Percentiles rank a stretch among this genome's conserved stretches.
These are phyloP conservation scores for Fistulina hepatica DNA, from an alignment of 1,284 basidiomycete species.

Conservation along the genomic window DNA sequence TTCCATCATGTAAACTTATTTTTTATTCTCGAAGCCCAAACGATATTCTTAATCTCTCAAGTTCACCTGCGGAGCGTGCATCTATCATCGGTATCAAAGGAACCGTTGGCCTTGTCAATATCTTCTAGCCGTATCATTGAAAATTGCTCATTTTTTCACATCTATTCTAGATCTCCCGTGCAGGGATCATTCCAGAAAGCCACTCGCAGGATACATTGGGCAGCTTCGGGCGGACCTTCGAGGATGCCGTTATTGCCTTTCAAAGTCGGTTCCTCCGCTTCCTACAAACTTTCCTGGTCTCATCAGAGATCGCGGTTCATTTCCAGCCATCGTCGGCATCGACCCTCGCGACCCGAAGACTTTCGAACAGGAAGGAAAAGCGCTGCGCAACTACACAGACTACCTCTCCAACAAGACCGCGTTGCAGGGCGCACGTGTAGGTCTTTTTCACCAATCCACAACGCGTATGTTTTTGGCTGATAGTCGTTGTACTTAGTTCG, in stretches of 20 bases:
- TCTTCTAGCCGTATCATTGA: too few relatives aligned
- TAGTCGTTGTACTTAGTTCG: constrained; percentile 11
- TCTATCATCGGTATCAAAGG: constrained; percentile 44
- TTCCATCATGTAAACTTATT: too few relatives aligned
- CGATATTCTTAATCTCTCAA: too few relatives aligned
- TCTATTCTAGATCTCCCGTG: too few relatives aligned
- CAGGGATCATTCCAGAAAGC: constrained; percentile 41
- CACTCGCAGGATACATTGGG: constrained; percentile 41
- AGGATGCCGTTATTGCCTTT: too few relatives aligned
- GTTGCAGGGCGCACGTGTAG: constrained; percentile 14
- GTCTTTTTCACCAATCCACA: neutral
- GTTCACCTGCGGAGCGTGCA: constrained; percentile 28
- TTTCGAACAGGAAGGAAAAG: constrained; percentile 1
- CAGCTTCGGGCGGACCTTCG: constrained; percentile 35
- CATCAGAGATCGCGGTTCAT: constrained; percentile 27
- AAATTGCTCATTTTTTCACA: too few relatives aligned
- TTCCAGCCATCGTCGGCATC: neutral
- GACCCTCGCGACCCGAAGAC: too few relatives aligned
- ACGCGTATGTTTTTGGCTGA: too few relatives aligned
- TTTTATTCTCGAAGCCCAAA: too few relatives aligned
- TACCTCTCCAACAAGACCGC: constrained; percentile 14
- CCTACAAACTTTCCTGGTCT: constrained; percentile 33
- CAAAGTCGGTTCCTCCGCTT: too few relatives aligned
- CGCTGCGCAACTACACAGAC: constrained; percentile 5
- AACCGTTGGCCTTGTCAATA: constrained; percentile 40